Evolutionary conservation across 441 rosid species (phyloP), one percentile per base, ranked within the genome.

Genomic region (Breynia disticha): DNA sequence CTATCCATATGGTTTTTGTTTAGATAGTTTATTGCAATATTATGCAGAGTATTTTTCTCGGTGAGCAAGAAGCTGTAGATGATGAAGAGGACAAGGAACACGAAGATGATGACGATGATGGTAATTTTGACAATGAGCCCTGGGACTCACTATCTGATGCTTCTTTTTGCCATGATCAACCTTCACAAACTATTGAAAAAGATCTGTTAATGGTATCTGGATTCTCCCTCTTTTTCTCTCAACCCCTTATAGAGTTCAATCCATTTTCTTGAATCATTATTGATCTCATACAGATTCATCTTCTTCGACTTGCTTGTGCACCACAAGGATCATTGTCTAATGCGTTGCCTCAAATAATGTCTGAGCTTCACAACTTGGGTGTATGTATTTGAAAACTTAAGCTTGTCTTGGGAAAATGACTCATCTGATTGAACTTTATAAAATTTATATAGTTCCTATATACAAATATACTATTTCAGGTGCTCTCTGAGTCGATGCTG

Each of bases 251-350:
- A 28, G 48, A 60, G 48, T 11, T 22, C 64, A 20, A 35, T 55
- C 50, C 48, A 54, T 53, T 45, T 19, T 57, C 54, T 50, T 19
- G 39, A 12, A 54, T 57, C 49, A 44, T 10, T 53, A 12, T 16
- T 52, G 38, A 55, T 38, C 43, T 35, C 52, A 17, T 42, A 60
- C 65, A 90, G 98, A 87, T 80, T 70, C 97, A 93, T 77, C 72
- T 93, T 62, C 90, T 93, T 72, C 96, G 67, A 17, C 89, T 89
- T 63, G 95, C 86, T 52, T 89, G 97, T 69, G 75, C 84, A 69
- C 81, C 95, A 50, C 81, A 78, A 66, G 93, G 88, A 65, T 79
- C 68, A 67, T 61, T 81, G 63, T 74, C 70, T 44, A 90, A 81
- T 81, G 76, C 77, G 43, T 72, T 84, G 62, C 93, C 97, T 50